Evolutionary conservation across 257 asterid species (phyloP).

Genomic region (Ballota nigra): DNA sequence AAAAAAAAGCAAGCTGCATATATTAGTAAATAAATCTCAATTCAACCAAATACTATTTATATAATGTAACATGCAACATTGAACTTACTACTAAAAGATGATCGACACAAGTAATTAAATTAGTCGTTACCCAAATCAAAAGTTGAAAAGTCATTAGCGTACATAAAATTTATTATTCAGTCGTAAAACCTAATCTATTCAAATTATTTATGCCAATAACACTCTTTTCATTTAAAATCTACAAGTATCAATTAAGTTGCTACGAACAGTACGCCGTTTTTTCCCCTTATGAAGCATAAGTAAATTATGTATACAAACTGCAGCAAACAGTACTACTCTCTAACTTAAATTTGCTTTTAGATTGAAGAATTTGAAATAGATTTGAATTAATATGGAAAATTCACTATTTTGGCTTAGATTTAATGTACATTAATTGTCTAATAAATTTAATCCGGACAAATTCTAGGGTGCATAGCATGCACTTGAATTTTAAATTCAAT

Average conservation of each 20-base stretch:
- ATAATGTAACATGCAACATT: background rate
- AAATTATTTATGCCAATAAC: conserved; percentile 11
- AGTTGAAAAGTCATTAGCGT: background rate
- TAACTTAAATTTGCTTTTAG: background rate
- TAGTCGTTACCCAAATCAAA: background rate
- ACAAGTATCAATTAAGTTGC: background rate
- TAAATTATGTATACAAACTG: background rate
- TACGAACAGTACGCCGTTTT: conserved; percentile 4
- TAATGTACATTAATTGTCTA: background rate
- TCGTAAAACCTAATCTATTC: background rate
- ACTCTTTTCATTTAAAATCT: background rate
- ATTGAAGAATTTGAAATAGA: background rate
- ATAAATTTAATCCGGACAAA: background rate
- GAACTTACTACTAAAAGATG: background rate
- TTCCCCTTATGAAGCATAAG: background rate
- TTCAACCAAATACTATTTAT: background rate
- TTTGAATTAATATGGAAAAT: background rate
- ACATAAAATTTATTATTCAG: background rate
- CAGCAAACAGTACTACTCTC: conserved; percentile 8
- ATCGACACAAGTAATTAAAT: background rate
- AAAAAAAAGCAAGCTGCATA: too few species aligned
- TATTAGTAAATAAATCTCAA: too few species aligned
- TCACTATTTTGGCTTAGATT: background rate
- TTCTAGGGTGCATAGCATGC: too few species aligned
- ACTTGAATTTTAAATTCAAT: too few species aligned